Evolutionary conservation across 768 basidiomycete species (phyloP).

Genomic region (Leccinum arenicola): DNA sequence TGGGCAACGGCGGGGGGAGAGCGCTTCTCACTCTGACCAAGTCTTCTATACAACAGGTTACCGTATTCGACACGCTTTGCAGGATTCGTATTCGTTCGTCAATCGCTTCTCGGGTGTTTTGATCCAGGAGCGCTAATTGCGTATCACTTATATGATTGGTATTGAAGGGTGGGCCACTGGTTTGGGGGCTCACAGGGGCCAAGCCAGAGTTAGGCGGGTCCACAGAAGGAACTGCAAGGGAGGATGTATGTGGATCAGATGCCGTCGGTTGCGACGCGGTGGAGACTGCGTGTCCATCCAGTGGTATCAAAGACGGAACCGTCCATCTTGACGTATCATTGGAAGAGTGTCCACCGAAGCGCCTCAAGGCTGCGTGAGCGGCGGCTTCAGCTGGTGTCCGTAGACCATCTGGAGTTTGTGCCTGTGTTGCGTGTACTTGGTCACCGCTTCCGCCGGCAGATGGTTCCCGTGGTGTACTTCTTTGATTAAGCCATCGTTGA

Average conservation of each 20-base stretch:
- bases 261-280: neutral
- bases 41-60: constrained; percentile 78
- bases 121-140: constrained; percentile 65
- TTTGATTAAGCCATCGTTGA: constrained; percentile 29
- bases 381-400: constrained; percentile 52
- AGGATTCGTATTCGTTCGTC: constrained; percentile 80
- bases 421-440: constrained; percentile 6
- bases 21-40: constrained; percentile 71
- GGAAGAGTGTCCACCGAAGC: constrained; percentile 30
- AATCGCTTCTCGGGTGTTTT: constrained; percentile 72
- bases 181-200: neutral
- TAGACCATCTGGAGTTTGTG: constrained; percentile 8
- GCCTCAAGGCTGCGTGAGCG: constrained; percentile 62
- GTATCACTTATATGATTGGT: constrained; percentile 36
- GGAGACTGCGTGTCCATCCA: constrained; percentile 13
- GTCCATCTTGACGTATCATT: constrained; percentile 18
- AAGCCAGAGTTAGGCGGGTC: neutral
- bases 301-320: constrained; percentile 25
- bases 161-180: constrained; percentile 22
- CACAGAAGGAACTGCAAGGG: neutral
- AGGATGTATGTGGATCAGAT: constrained; percentile 12
- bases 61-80: constrained; percentile 69
- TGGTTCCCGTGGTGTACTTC: constrained; percentile 11
- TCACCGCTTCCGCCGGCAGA: constrained; percentile 1
- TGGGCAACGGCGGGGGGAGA: constrained; percentile 44